Evolutionary conservation across 768 basidiomycete genomes (phyloP).

Genomic region (Pleurotus ostreatus): DNA sequence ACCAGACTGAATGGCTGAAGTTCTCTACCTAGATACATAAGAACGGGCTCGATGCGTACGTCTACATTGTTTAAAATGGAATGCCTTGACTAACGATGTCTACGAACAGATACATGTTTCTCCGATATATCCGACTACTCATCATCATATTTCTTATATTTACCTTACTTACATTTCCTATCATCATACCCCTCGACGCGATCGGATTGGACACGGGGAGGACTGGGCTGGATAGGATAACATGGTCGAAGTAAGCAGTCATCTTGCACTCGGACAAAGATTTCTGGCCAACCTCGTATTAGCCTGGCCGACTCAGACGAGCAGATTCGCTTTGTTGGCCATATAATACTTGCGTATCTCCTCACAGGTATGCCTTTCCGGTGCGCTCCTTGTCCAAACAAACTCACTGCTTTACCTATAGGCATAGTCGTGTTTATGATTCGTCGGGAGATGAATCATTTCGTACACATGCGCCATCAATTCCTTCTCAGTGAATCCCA

Average conservation of each 20-base stretch:
- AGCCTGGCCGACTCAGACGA: constrained; percentile 31
- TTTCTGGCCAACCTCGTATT: background rate
- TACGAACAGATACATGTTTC: constrained; percentile 43
- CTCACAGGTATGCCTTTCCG: constrained; percentile 40
- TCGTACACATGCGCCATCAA: constrained; percentile 50
- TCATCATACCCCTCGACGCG: constrained; percentile 56
- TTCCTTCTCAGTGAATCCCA: constrained; percentile 59
- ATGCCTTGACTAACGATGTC: background rate
- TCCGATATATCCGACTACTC: constrained; percentile 60
- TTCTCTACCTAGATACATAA: constrained; percentile 38
- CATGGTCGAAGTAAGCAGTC: constrained; percentile 45
- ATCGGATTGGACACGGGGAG: constrained; percentile 32
- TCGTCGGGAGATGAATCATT: constrained; percentile 52
- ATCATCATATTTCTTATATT: constrained; percentile 52
- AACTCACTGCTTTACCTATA: constrained; percentile 14
- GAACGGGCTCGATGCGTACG: constrained; percentile 67
- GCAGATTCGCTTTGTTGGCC: constrained; percentile 49
- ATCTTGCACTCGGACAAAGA: background rate
- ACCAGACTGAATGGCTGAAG: background rate
- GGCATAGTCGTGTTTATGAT: constrained; percentile 62
- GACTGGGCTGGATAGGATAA: constrained; percentile 38
- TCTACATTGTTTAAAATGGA: constrained; percentile 20
- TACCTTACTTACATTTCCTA: constrained; percentile 57
- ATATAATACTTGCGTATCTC: constrained; percentile 49
- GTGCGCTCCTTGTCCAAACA: background rate